Percentiles rank a stretch among this genome's conserved stretches.
Conservation (phyloP, 2,329 filamentous ascomycete species). For the Ceratocystis diversiconidia region DNA sequence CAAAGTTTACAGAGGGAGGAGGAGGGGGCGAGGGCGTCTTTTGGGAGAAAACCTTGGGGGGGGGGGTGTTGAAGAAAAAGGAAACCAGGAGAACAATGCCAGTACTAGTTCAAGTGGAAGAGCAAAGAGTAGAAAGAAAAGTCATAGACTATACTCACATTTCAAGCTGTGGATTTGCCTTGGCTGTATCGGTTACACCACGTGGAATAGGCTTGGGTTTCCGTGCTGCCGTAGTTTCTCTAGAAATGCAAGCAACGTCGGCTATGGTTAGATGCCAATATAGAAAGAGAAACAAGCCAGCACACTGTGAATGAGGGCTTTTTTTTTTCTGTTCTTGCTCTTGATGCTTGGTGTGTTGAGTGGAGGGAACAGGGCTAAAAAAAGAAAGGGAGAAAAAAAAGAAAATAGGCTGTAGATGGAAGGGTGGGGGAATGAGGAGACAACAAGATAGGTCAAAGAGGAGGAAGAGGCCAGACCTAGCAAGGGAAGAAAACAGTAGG, state of each 20-base stretch:
- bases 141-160: not conserved
- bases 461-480: not conserved
- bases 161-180: not conserved
- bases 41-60: not conserved
- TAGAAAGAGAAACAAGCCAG: not conserved
- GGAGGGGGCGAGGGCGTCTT: not conserved
- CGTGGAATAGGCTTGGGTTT: conserved; percentile 6
- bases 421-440: conserved; percentile 3
- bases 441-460: not conserved
- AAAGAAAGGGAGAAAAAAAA: not conserved
- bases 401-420: not conserved
- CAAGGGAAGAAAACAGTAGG: not conserved
- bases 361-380: not conserved
- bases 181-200: conserved; percentile 11
- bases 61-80: not conserved
- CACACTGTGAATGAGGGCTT: not conserved
- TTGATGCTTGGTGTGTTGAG: not conserved
- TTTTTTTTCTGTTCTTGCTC: not conserved
- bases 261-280: not conserved
- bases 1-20: not conserved
- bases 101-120: not conserved
- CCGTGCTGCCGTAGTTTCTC: conserved; percentile 9
- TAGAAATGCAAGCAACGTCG: not conserved
- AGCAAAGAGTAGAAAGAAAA: not conserved
- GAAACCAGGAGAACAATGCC: not conserved